Evolutionary conservation across 768 basidiomycete species (phyloP), one percentile per base, ranked within the genome.

Genomic region (Dentipellis sp.): DNA sequence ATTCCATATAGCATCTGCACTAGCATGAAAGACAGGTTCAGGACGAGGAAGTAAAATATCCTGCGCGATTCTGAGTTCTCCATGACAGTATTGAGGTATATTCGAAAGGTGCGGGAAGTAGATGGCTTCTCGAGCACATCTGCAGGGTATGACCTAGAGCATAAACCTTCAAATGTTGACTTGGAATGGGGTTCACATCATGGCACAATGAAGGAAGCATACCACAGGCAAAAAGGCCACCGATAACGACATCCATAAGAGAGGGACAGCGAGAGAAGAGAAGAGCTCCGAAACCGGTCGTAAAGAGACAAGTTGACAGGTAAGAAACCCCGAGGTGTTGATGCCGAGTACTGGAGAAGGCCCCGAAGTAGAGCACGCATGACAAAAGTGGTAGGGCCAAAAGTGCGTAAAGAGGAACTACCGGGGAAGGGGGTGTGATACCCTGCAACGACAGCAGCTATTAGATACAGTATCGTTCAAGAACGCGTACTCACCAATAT

Each of bases 1-100:
- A 98, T 84, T 9, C 97, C 97, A 68, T 94, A 97, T 58, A 92
- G 67, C 91, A 97, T 92, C 71, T 99, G 97, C 10, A 99, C 84
- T 42, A 89, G 76, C 97, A 99, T 98, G 71, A 92, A 99, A 60
- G 82, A 86, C 71, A 98, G 75, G 69, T 99, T 99, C 50, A 99
- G 75, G 69, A 94, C 78, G 51, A 98, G 75, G 72, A 99, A 99
- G 71, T 95, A 97, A 70, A 94, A 97, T 56, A 99, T 98, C 70
- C 89, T 90, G 63, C 93, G 80, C 17, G 92, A 94, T 67, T 98
- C 94, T 3, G 86, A 82, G 62, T 95, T 95, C 17, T 87, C 84
- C 38, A 98, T 76, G 55, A 99, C 91, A 10, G 90, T 86, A 66
- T 95, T 94, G 53, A 97, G 73, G 68, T 97, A 93, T 34, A 82